Percentiles rank a stretch among this genome's conserved stretches.
Conservation (phyloP, 1,284 basidiomycete species). For the Leccinum subrobustum region DNA sequence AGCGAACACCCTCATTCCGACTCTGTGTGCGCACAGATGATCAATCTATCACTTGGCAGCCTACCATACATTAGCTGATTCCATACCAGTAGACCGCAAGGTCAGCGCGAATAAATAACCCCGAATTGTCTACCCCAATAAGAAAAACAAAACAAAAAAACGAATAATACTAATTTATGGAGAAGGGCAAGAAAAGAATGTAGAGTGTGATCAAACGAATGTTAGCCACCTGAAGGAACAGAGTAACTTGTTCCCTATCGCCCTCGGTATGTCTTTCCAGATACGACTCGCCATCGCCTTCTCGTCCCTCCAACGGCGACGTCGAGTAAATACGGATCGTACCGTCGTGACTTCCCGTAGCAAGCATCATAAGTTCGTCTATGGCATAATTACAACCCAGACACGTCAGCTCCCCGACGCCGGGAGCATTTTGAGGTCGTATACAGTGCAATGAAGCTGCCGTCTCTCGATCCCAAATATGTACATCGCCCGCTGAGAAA, state of each 20-base stretch:
- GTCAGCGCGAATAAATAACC: constrained; percentile 19
- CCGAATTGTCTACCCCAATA: constrained; percentile 15
- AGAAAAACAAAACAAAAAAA: constrained; percentile 1
- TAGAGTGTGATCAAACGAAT: constrained; percentile 1
- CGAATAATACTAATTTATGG: constrained; percentile 7
- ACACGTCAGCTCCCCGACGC: constrained; percentile 70
- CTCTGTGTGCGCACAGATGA: constrained; percentile 40
- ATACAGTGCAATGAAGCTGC: constrained; percentile 66
- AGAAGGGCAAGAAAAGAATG: background rate
- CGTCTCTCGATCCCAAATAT: constrained; percentile 82
- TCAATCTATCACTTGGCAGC: too few relatives aligned
- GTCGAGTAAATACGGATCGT: constrained; percentile 68
- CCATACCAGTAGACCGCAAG: too few relatives aligned
- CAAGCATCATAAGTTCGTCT: constrained; percentile 73
- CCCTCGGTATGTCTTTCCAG: constrained; percentile 28
- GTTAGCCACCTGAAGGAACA: constrained; percentile 30
- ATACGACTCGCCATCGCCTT: constrained; percentile 27
- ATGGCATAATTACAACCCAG: constrained; percentile 69
- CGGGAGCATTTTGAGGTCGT: constrained; percentile 43
- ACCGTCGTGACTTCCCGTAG: constrained; percentile 75
- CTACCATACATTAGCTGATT: too few relatives aligned
- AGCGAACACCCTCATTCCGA: constrained; percentile 4
- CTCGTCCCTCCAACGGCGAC: constrained; percentile 18
- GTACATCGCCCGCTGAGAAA: constrained; percentile 68
- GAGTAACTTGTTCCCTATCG: constrained; percentile 27